These are phyloP conservation scores for Neospermospora avenae DNA, from an alignment of 2,329 filamentous ascomycete species.

Conservation along the genomic window DNA sequence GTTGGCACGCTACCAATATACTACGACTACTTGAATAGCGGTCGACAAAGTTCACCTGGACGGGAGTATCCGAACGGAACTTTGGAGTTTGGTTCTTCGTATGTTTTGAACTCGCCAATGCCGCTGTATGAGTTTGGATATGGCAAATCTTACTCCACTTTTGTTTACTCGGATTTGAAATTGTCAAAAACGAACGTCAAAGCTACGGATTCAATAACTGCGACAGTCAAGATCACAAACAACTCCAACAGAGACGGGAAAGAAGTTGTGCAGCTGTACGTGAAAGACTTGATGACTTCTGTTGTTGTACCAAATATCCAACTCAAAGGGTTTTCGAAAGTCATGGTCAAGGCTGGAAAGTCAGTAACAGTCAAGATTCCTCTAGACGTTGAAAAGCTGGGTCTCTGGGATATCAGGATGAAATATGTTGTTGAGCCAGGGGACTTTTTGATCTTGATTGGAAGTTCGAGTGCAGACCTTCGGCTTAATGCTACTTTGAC, in stretches of 20 bases:
- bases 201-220: conserved; percentile 47
- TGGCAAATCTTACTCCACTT: conserved; percentile 68
- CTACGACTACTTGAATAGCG: conserved; percentile 71
- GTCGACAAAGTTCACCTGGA: conserved; percentile 70
- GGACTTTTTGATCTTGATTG: conserved; percentile 60
- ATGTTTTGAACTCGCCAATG: conserved; percentile 73
- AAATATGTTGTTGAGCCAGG: conserved; percentile 72
- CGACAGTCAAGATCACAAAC: conserved; percentile 56
- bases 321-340: conserved; percentile 70
- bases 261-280: conserved; percentile 56
- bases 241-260: conserved; percentile 50
- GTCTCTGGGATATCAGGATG: conserved; percentile 69
- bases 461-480: conserved; percentile 56
- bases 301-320: conserved; percentile 65
- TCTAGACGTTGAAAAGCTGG: conserved; percentile 63
- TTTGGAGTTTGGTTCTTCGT: conserved; percentile 80
- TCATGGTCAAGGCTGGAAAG: conserved; percentile 53
- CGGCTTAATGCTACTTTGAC: conserved; percentile 54
- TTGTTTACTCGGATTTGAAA: conserved; percentile 48
- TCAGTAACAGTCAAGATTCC: conserved; percentile 52
- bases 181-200: conserved; percentile 43
- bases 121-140: conserved; percentile 86
- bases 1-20: conserved; percentile 66
- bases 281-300: conserved; percentile 46
- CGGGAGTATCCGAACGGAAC: conserved; percentile 71